Evolutionary conservation across 2,329 filamentous ascomycete genomes (phyloP).

Genomic region (Reticulascus tulasneorum): DNA sequence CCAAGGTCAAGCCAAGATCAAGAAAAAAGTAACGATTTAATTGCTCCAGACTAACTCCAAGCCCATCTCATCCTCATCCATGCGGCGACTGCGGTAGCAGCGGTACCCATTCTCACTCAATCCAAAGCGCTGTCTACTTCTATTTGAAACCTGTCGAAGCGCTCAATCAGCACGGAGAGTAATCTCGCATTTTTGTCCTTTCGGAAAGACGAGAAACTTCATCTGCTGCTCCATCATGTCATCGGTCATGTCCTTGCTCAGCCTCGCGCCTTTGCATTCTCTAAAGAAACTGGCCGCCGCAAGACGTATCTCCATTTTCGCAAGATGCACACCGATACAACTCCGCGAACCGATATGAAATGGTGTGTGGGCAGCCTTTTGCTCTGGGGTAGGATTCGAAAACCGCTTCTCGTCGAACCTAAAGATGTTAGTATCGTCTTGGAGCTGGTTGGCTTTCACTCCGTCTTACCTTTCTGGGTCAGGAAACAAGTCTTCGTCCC

Average conservation of each 20-base stretch:
- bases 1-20: no score
- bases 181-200: constrained; percentile 25
- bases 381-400: constrained; percentile 20
- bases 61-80: no score
- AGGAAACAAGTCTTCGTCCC: constrained; percentile 34
- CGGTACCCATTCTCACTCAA: no score
- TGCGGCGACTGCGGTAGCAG: no score
- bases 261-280: constrained; percentile 32
- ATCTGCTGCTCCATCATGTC: constrained; percentile 29
- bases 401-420: constrained; percentile 7
- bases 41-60: no score
- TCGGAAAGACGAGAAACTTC: constrained; percentile 29
- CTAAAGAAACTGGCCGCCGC: constrained; percentile 48
- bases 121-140: no score
- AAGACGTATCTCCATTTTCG: constrained; percentile 51
- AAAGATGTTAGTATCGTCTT: no score
- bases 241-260: constrained; percentile 28
- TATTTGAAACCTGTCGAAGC: no score
- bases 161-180: no score
- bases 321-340: constrained; percentile 56
- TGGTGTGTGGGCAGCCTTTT: constrained; percentile 46
- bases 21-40: no score
- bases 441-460: no score
- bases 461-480: constrained; percentile 27
- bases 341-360: constrained; percentile 45